Evolutionary conservation across 345 rosid genomes (phyloP), one percentile per base, ranked within the genome.

Genomic region (Euphorbia lathyris): DNA sequence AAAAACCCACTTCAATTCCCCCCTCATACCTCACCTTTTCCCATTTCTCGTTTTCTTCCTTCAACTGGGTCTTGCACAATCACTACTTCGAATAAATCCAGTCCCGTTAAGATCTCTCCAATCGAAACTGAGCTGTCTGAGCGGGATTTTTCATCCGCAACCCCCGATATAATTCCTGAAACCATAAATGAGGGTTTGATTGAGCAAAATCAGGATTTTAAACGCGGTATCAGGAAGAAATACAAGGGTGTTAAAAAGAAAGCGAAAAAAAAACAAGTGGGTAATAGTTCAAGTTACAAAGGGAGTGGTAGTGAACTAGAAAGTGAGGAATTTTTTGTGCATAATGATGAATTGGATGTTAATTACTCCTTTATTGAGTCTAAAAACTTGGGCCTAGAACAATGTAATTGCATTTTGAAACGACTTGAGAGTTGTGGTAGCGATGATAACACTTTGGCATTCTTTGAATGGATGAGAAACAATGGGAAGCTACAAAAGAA

Each of bases 391-490:
- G 83, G 93, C 62, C 32, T 86, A 64, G 88, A 83, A 63, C 78
- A 77, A 45, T 93, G 87, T 75, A 87, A 89, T 69, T 71, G 38
- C 30, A 83, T 89, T 68, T 68, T 93, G 84, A 89, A 86, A 74
- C 77, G 77, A 58, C 90, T 93, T n/a, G 94, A 87, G 85, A 79
- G 71, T 77, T 77, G 79, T 65, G 80, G 65, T 19, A 26, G 78
- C 79, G 92, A 89, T 70, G 58, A 65, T 51, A 86, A 83, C 67
- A 74, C 89, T 20, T 30, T 86, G 73, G 79, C 78, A 26, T 88
- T 93, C 80, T 91, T 89, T 60, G 87, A 85, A 71, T 91, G 98
- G 98, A 88, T 91, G 97, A 79, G 87, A 73, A 74, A 77, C 59
- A 82, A 83, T 51, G 87, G 91, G 72, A 91, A 85, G 79, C 65